Evolutionary conservation across 495 filamentous ascomycete species (phyloP), one percentile per base, ranked within the genome.

Genomic region (Cercophora samala): DNA sequence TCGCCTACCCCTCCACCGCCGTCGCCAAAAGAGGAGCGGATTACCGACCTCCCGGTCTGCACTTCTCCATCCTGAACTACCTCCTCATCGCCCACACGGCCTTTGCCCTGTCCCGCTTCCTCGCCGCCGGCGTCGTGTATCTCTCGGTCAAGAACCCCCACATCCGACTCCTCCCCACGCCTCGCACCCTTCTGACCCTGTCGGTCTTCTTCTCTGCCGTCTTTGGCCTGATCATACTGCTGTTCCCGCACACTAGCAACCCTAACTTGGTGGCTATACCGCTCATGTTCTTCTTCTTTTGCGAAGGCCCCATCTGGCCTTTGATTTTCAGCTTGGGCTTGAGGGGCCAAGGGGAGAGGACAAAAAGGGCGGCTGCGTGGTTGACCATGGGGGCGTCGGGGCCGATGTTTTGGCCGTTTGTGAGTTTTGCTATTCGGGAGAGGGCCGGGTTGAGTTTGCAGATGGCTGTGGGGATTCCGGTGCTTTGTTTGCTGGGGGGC

Each of bases 251-350:
- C 1, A 71, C 80, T 0, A 21, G 60, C 2, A 77, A 83, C 37
- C 81, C 85, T 0, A 81, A 83, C 63, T 70, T 85, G 18, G 82
- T 88, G 25, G 76, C 87, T 22, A 82, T 84, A 6, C 84, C 89
- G 58, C 74, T 88, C 5, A 77, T 86, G 55, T 68, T 91, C 4
- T 88, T 90, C 60, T 84, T 90, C 66, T 87, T 90, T 19, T 88
- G 87, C 70, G 90, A 91, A 74, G 87, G 85, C 2, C 86, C 84
- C 60, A 84, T 89, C 75, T 93, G 89, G 81, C 89, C 90, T 0
- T 85, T 90, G 6, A 87, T 91, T 63, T 90, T 90, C 76, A 82
- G 86, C 3, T 81, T 92, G 2, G 84, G 86, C 3, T 80, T 93
- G 29, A 84, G 90, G 58, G 89, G 90, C 1, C 84, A 92, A 24